phyloP scores from a whole-genome alignment of 495 filamentous ascomycete species.

The Lasiosphaeris hirsuta region DNA sequence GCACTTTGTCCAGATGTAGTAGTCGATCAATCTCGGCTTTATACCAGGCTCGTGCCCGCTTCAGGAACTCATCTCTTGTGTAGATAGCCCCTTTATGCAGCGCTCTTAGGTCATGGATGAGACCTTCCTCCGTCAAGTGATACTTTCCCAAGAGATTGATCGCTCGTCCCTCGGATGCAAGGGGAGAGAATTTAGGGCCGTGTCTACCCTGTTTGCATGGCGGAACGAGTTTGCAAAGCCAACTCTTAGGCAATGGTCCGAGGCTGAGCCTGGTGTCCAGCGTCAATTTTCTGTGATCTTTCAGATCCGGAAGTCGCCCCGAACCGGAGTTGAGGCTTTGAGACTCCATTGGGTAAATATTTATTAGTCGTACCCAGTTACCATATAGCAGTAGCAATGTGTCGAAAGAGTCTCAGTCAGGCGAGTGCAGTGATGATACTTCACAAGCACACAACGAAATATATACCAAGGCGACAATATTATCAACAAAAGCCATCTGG shows the following conservation, averaged over 20 bases:
- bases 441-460: too few relatives aligned
- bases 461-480: too few relatives aligned
- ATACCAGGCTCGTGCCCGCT: constrained; percentile 29
- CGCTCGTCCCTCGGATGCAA: not conserved
- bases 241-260: not conserved
- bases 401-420: too few relatives aligned
- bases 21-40: constrained; percentile 30
- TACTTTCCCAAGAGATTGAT: constrained; percentile 17
- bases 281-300: too few relatives aligned
- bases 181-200: not conserved
- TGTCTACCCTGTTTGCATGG: constrained; percentile 19
- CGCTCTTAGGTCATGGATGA: constrained; percentile 21
- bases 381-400: too few relatives aligned
- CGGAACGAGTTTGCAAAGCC: constrained; percentile 11
- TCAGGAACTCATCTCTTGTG: constrained; percentile 21
- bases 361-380: too few relatives aligned
- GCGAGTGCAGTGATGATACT: too few relatives aligned
- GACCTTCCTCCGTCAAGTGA: constrained; percentile 16
- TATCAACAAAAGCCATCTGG: too few relatives aligned
- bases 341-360: too few relatives aligned
- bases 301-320: too few relatives aligned
- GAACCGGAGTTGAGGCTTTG: not conserved
- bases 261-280: too few relatives aligned
- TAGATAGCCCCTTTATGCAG: constrained; percentile 21
- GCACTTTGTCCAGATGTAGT: constrained; percentile 8